phyloP scores from a whole-genome alignment of 2,329 filamentous ascomycete species.

The Leptoxyphium fumago region DNA sequence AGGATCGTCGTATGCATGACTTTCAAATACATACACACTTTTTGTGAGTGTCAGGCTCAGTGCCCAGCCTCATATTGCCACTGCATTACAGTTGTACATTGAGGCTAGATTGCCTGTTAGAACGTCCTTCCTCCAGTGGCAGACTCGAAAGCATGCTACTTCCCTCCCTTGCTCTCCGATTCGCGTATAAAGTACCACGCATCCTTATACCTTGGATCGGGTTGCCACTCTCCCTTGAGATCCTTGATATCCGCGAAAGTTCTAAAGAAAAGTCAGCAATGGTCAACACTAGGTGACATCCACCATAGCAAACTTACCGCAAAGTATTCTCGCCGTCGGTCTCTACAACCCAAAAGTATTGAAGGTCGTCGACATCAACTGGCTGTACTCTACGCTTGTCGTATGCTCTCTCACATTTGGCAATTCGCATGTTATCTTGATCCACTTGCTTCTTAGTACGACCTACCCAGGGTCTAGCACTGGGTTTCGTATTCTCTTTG shows the following conservation, averaged over 20 bases:
- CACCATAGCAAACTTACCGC: slow-evolving; percentile 10
- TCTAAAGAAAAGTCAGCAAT: slow-evolving; percentile 7
- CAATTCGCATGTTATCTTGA: slow-evolving; percentile 24
- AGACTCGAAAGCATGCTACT: too few species aligned
- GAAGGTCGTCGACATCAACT: slow-evolving; percentile 16
- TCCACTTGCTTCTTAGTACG: slow-evolving; percentile 23
- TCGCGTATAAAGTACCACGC: neutral
- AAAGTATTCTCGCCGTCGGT: slow-evolving; percentile 16
- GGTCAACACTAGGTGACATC: neutral
- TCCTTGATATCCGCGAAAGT: slow-evolving; percentile 20
- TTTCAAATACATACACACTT: too few species aligned
- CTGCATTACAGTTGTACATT: too few species aligned
- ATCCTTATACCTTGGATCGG: neutral
- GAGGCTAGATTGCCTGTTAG: too few species aligned
- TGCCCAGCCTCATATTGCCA: too few species aligned
- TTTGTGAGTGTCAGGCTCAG: too few species aligned
- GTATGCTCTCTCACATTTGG: slow-evolving; percentile 19
- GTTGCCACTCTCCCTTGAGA: slow-evolving; percentile 12
- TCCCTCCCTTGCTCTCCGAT: neutral
- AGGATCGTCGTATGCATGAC: too few species aligned
- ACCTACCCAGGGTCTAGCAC: slow-evolving; percentile 15
- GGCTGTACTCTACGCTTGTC: slow-evolving; percentile 21
- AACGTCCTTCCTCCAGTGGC: too few species aligned
- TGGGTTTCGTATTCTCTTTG: neutral
- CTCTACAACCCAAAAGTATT: slow-evolving; percentile 24